Percentiles rank a stretch among this genome's conserved stretches.
These are phyloP conservation scores for Bjerkandera adusta DNA, from an alignment of 1,284 basidiomycete species.

Conservation along the genomic window DNA sequence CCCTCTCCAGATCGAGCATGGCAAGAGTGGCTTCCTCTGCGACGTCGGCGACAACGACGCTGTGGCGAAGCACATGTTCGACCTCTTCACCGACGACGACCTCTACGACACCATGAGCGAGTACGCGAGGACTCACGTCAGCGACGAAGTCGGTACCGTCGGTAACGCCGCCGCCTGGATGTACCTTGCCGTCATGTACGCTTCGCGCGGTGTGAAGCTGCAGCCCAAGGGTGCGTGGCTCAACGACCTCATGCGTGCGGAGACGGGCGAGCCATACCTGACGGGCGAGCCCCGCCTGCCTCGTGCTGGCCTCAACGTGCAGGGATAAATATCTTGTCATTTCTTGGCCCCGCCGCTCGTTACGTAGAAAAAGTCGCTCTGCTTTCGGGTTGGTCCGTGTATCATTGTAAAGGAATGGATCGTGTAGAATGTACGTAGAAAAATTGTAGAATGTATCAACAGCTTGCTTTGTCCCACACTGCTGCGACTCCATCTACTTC, in stretches of 20 bases:
- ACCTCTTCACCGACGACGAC: constrained; percentile 71
- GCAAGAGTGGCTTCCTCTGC: constrained; percentile 81
- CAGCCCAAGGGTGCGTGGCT: constrained; percentile 78
- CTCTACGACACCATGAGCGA: constrained; percentile 63
- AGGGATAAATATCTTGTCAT: constrained; percentile 20
- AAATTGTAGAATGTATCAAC: too few species aligned
- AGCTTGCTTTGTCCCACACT: too few species aligned
- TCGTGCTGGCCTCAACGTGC: constrained; percentile 37
- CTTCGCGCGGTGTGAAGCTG: constrained; percentile 63
- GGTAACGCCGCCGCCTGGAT: constrained; percentile 80
- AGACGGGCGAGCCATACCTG: constrained; percentile 66
- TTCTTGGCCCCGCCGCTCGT: not conserved
- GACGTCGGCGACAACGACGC: constrained; percentile 68
- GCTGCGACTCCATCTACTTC: too few species aligned
- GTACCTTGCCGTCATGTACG: constrained; percentile 78
- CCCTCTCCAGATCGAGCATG: constrained; percentile 81
- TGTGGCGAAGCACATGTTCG: constrained; percentile 71
- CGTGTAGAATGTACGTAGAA: too few species aligned
- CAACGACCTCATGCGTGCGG: constrained; percentile 72
- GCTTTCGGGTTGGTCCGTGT: too few species aligned
- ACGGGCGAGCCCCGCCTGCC: constrained; percentile 68
- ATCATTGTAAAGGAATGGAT: too few species aligned
- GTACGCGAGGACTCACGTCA: constrained; percentile 72
- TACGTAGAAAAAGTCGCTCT: too few species aligned
- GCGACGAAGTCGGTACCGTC: constrained; percentile 78